Conservation (phyloP, 352 stramenopile genomes). For the Thalassiosira sp. region DNA sequence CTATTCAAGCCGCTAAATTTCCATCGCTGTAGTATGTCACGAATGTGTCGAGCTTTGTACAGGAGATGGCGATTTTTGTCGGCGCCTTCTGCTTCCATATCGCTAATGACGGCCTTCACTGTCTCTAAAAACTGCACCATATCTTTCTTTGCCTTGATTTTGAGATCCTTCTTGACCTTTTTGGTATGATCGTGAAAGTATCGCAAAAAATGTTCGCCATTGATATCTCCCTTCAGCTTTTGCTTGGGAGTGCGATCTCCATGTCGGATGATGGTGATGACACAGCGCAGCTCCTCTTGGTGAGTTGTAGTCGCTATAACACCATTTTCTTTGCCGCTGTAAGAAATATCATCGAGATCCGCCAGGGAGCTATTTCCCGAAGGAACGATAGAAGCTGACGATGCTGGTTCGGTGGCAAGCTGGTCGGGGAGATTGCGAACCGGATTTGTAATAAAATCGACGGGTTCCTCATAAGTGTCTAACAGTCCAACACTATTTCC, state of each 20-base stretch:
- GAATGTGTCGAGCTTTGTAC: conserved; percentile 91
- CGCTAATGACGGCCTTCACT: conserved; percentile 73
- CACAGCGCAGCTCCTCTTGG: conserved; percentile 96
- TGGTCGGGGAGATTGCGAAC: conserved; percentile 69
- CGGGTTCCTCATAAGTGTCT: conserved; percentile 27
- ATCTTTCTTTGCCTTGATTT: conserved; percentile 85
- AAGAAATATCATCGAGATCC: conserved; percentile 37
- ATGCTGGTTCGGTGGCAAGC: conserved; percentile 64
- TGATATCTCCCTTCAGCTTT: conserved; percentile 91
- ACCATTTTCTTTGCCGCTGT: conserved; percentile 14
- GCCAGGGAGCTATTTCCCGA: conserved; percentile 50
- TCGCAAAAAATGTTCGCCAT: conserved; percentile 85
- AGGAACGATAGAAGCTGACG: conserved; percentile 42
- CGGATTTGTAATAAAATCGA: conserved; percentile 42
- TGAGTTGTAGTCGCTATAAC: conserved; percentile 44
- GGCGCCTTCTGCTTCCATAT: conserved; percentile 54
- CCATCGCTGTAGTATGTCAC: conserved; percentile 95
- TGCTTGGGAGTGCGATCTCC: conserved; percentile 99
- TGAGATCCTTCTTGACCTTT: conserved; percentile 84
- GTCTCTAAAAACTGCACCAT: conserved; percentile 85
- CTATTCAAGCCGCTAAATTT: conserved; percentile 87
- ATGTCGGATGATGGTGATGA: conserved; percentile 98
- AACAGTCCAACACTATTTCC: conserved; percentile 50
- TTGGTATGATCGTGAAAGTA: conserved; percentile 80
- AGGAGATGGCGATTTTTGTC: conserved; percentile 85